Percentiles rank a stretch among this genome's conserved stretches.
Evolutionary conservation across 2,329 filamentous ascomycete species (phyloP).

Genomic region (Sclerotinia minor): DNA sequence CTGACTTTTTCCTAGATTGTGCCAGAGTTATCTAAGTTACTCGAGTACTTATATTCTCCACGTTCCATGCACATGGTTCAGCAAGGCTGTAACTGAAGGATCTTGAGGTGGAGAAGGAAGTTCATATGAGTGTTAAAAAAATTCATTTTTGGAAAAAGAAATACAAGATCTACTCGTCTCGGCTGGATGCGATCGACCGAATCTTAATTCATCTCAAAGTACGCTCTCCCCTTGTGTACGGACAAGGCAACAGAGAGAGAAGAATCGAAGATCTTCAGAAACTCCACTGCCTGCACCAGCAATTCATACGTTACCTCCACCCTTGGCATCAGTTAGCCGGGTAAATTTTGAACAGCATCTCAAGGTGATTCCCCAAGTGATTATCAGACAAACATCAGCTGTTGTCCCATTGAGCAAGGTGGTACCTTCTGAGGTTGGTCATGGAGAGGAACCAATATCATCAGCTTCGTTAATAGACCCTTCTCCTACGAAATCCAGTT

Average conservation of each 20-base stretch:
- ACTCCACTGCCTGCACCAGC: not conserved
- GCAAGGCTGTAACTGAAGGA: constrained; percentile 13
- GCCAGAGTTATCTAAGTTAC: not conserved
- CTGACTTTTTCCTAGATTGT: not conserved
- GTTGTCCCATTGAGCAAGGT: not conserved
- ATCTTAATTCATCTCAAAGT: not conserved
- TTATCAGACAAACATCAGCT: not conserved
- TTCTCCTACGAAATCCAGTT: not conserved
- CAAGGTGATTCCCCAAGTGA: not conserved
- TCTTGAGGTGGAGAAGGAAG: not conserved
- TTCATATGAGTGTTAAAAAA: not conserved
- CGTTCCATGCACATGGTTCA: not conserved
- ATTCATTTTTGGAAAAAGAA: constrained; percentile 22
- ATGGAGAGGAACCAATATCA: not conserved
- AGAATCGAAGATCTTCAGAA: not conserved
- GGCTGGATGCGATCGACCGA: constrained; percentile 19
- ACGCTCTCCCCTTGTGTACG: not conserved
- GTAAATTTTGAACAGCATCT: not conserved
- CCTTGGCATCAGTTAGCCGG: not conserved
- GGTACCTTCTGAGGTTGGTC: not conserved
- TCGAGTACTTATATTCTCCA: not conserved
- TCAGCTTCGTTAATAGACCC: not conserved
- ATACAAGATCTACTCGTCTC: constrained; percentile 14
- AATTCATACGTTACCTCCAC: too few relatives aligned
- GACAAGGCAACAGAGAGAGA: constrained; percentile 17